Evolutionary conservation across 2,329 filamentous ascomycete genomes (phyloP).

Genomic region (Piedraia hortae): DNA sequence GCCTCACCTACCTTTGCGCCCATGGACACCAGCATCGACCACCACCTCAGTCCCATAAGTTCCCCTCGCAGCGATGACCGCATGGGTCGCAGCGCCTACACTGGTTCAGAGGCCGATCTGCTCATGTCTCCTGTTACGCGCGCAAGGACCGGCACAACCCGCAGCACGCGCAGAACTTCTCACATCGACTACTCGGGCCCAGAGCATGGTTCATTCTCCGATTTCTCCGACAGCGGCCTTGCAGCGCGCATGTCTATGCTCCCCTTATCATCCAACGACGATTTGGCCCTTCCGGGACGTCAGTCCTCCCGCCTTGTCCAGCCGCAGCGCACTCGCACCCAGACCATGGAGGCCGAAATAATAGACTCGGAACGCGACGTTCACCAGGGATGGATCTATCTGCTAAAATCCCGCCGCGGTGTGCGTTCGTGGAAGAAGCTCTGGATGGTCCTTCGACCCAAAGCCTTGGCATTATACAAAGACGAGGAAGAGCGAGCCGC

Average conservation of each 20-base stretch:
- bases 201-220: conserved; percentile 53
- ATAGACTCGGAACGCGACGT: conserved; percentile 62
- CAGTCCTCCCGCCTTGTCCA: conserved; percentile 11
- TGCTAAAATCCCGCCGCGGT: conserved; percentile 56
- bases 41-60: conserved; percentile 4
- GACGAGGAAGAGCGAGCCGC: conserved; percentile 75
- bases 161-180: conserved; percentile 26
- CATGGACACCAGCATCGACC: conserved; percentile 14
- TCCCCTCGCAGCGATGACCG: conserved; percentile 5
- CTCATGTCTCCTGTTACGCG: conserved; percentile 6
- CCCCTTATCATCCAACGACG: conserved; percentile 9
- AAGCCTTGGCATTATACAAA: conserved; percentile 75
- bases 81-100: conserved; percentile 16
- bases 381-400: conserved; percentile 73
- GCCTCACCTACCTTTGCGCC: conserved; percentile 20
- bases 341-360: conserved; percentile 19
- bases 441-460: conserved; percentile 73
- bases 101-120: conserved; percentile 20
- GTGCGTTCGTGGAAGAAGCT: conserved; percentile 83
- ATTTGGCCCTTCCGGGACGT: too few species aligned
- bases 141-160: conserved; percentile 8
- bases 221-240: conserved; percentile 33
- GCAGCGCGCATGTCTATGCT: conserved; percentile 11
- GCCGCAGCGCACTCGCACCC: conserved; percentile 10
- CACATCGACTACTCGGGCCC: conserved; percentile 34